These are phyloP conservation scores for Starmerella cellae DNA, from an alignment of 805 yeast species.

Conservation along the genomic window DNA sequence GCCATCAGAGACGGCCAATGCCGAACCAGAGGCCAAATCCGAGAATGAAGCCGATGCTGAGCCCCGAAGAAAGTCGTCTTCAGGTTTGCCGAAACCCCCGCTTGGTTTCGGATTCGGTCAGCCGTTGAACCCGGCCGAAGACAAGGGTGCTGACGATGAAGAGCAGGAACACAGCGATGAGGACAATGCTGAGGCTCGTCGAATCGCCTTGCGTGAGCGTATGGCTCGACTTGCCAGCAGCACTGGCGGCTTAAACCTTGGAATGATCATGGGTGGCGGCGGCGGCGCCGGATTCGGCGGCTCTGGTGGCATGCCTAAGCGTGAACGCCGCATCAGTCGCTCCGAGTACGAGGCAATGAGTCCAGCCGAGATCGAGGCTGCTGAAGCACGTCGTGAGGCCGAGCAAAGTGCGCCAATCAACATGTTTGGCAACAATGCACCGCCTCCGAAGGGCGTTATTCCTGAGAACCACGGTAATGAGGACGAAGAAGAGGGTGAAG, in stretches of 20 bases:
- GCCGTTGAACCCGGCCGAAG: constrained; percentile 1
- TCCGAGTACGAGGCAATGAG: constrained; percentile 16
- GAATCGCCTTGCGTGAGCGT: constrained; percentile 69
- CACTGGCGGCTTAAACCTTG: constrained; percentile 58
- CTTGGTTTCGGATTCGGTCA: constrained; percentile 3
- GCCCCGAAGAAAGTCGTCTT: no score
- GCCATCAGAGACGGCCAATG: no score
- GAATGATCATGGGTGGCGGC: constrained; percentile 21
- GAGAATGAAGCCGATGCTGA: no score
- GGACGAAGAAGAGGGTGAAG: neutral
- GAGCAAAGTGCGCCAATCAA: constrained; percentile 15
- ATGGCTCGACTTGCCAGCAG: constrained; percentile 96
- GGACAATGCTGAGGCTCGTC: constrained; percentile 42
- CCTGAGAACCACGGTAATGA: neutral
- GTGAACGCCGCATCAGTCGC: constrained; percentile 14
- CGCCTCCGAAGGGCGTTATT: no score
- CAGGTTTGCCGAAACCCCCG: no score
- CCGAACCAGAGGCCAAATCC: no score
- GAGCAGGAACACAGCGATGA: constrained; percentile 22
- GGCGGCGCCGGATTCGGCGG: constrained; percentile 3
- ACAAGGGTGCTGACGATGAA: constrained; percentile 5
- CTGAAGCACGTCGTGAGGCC: constrained; percentile 19
- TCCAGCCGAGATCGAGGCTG: constrained; percentile 17
- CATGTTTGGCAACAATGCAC: constrained; percentile 11
- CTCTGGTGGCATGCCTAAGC: constrained; percentile 7